A percentile compares a stretch with the other conserved stretches of the same genome.
Evolutionary conservation across 768 basidiomycete genomes (phyloP).

Genomic region (Cyclocybe aegerita): DNA sequence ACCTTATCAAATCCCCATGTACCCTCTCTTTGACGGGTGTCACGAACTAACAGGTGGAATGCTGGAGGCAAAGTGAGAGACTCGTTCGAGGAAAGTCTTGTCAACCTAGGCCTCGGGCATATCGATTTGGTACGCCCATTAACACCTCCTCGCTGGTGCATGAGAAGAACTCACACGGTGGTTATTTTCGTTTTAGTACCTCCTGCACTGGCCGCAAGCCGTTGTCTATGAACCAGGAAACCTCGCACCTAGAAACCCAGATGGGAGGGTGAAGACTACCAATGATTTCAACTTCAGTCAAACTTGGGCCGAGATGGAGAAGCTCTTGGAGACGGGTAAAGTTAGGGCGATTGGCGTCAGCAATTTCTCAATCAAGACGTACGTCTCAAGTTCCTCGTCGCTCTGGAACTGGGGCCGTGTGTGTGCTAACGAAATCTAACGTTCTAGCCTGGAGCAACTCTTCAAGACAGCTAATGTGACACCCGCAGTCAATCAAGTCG

Average conservation of each 20-base stretch:
- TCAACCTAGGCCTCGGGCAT: conserved; percentile 40
- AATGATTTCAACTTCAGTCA: conserved; percentile 37
- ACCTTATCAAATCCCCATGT: neutral
- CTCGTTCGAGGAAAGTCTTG: conserved; percentile 41
- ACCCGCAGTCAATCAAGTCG: conserved; percentile 50
- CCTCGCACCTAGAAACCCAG: conserved; percentile 23
- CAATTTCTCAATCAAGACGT: conserved; percentile 62
- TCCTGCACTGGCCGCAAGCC: conserved; percentile 52
- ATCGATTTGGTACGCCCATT: conserved; percentile 40
- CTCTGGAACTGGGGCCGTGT: neutral
- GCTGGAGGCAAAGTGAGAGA: conserved; percentile 36
- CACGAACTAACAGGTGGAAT: conserved; percentile 27
- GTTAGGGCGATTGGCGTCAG: conserved; percentile 56
- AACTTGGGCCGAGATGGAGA: conserved; percentile 52
- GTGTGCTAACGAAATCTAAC: neutral
- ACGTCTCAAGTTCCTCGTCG: neutral
- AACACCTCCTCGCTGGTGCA: neutral
- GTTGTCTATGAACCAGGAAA: conserved; percentile 25
- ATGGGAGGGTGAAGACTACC: conserved; percentile 32
- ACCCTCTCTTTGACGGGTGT: neutral
- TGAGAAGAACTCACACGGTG: neutral
- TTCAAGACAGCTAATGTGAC: conserved; percentile 40
- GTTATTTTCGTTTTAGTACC: conserved; percentile 30
- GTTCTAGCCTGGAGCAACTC: conserved; percentile 35
- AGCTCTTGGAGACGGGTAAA: conserved; percentile 43